Evolutionary conservation across 2,329 filamentous ascomycete genomes (phyloP).

Genomic region (Dactylella cylindrospora): DNA sequence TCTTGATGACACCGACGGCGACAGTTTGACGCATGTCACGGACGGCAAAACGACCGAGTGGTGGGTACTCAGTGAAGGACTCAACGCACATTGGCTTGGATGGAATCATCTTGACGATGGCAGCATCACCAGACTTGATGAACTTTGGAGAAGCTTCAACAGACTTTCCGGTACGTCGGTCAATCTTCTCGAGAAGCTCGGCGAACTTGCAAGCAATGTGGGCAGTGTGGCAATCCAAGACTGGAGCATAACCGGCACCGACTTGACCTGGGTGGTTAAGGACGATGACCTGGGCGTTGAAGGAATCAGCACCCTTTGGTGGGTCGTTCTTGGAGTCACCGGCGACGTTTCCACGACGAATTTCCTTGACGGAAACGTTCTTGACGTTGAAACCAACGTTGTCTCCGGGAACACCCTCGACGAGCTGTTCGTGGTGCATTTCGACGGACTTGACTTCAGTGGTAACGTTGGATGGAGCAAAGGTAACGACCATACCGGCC

Average conservation of each 20-base stretch:
- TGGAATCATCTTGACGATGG: constrained; percentile 99
- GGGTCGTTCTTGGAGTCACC: constrained; percentile 99
- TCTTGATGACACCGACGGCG: constrained; percentile 93
- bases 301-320: constrained; percentile 80
- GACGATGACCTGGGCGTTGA: constrained; percentile 99
- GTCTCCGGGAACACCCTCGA: constrained; percentile 95
- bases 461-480: constrained; percentile 97
- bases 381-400: constrained; percentile 99
- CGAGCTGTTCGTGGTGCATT: constrained; percentile 86
- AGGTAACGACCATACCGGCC: constrained; percentile 92
- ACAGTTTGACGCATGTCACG: constrained; percentile 95
- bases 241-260: constrained; percentile 97
- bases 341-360: constrained; percentile 99
- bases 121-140: constrained; percentile 99
- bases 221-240: constrained; percentile 99
- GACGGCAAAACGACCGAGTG: constrained; percentile 99
- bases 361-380: constrained; percentile 99
- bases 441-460: constrained; percentile 99
- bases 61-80: constrained; percentile 99
- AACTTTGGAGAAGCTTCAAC: constrained; percentile 92
- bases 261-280: constrained; percentile 99
- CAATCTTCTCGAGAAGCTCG: constrained; percentile 99
- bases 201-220: constrained; percentile 99
- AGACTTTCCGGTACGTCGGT: constrained; percentile 99
- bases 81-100: constrained; percentile 99